Evolutionary conservation across 1,284 basidiomycete species (phyloP).

Genomic region (Malassezia sp.): DNA sequence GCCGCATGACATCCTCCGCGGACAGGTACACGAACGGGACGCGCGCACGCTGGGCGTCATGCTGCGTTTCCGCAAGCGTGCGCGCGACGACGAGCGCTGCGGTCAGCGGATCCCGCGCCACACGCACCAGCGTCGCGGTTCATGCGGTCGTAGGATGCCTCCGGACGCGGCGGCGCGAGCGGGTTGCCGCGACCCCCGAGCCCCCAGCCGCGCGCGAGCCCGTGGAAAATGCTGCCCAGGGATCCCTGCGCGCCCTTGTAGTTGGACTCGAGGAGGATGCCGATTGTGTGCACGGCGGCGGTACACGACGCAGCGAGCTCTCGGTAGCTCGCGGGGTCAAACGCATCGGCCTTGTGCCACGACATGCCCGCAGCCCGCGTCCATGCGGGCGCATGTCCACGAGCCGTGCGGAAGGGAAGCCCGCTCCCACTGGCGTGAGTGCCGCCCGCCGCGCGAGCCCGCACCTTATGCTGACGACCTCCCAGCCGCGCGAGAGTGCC

Average conservation of each 20-base stretch:
- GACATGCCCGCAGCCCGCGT: constrained; percentile 48
- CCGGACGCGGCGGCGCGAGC: constrained; percentile 20
- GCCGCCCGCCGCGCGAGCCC: constrained; percentile 16
- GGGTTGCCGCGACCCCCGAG: constrained; percentile 48
- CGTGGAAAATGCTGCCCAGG: constrained; percentile 18
- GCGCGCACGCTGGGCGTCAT: not conserved
- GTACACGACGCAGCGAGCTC: constrained; percentile 57
- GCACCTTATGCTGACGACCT: constrained; percentile 78
- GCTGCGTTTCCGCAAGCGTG: constrained; percentile 27
- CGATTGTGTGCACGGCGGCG: constrained; percentile 88
- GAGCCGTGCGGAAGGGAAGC: constrained; percentile 64
- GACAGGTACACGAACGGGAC: constrained; percentile 83
- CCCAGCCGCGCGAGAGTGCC: constrained; percentile 68
- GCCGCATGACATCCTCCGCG: constrained; percentile 81
- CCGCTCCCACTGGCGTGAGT: constrained; percentile 62
- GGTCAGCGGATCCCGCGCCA: too few relatives aligned
- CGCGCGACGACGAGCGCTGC: constrained; percentile 38
- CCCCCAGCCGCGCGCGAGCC: constrained; percentile 37
- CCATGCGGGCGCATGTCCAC: constrained; percentile 77
- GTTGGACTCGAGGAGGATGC: constrained; percentile 68
- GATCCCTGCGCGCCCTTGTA: constrained; percentile 58
- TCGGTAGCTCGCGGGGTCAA: constrained; percentile 66
- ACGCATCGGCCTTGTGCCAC: constrained; percentile 49
- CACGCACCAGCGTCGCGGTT: constrained; percentile 78
- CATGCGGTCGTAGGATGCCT: constrained; percentile 60